phyloP scores from a whole-genome alignment of 2,329 filamentous ascomycete species.

The Fusarium brevicatenulatum region DNA sequence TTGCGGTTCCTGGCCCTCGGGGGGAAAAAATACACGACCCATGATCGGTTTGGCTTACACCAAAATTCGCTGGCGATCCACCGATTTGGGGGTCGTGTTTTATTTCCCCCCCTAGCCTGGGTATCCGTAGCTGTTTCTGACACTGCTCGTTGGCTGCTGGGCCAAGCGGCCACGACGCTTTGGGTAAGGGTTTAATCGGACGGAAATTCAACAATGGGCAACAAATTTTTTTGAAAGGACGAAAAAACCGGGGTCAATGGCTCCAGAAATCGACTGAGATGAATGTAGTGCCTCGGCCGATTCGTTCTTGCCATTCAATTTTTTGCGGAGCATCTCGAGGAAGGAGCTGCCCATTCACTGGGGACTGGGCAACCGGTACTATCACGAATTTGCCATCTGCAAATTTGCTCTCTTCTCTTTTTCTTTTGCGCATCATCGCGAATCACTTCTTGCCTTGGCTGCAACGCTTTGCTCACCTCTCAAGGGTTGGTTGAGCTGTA shows the following conservation, averaged over 20 bases:
- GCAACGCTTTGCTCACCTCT: conserved; percentile 12
- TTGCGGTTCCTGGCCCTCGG: conserved; percentile 13
- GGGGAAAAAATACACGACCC: too few species aligned
- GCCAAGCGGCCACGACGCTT: conserved; percentile 21
- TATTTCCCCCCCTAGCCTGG: too few species aligned
- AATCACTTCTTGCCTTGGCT: conserved; percentile 4
- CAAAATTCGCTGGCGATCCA: too few species aligned
- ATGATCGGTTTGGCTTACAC: too few species aligned
- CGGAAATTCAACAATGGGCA: conserved; percentile 10
- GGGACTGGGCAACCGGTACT: background rate
- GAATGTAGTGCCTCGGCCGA: conserved; percentile 24
- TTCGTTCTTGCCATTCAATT: conserved; percentile 31
- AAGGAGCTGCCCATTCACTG: conserved; percentile 12
- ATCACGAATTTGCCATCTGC: conserved; percentile 37
- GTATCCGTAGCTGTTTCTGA: background rate
- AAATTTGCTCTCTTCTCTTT: conserved; percentile 30
- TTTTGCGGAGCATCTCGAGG: conserved; percentile 26
- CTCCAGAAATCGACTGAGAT: conserved; percentile 22
- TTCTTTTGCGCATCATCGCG: conserved; percentile 10
- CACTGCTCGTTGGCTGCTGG: conserved; percentile 13
- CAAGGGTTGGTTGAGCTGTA: conserved; percentile 18
- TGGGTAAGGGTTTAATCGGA: conserved; percentile 17
- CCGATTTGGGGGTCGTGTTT: too few species aligned
- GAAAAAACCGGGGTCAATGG: conserved; percentile 26
- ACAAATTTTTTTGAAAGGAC: background rate